These are phyloP conservation scores for Decorospora gaudefroyi DNA, from an alignment of 2,329 filamentous ascomycete species.

Conservation along the genomic window DNA sequence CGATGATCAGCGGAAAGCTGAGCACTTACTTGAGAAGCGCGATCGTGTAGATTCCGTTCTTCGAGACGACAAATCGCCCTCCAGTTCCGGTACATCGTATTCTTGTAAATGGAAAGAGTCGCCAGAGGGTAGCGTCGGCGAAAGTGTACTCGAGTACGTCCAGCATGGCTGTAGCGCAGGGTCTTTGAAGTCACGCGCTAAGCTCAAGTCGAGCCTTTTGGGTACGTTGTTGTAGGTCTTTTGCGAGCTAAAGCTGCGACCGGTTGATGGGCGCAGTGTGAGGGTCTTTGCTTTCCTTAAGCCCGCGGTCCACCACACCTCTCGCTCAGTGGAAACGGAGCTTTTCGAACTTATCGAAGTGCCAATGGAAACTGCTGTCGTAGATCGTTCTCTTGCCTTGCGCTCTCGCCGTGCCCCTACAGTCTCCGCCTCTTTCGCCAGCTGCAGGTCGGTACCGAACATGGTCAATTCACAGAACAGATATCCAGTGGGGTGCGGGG, in stretches of 20 bases:
- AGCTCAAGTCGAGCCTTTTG: constrained; percentile 11
- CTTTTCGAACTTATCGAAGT: constrained; percentile 35
- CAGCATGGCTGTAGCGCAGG: constrained; percentile 37
- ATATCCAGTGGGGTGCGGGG: constrained; percentile 17
- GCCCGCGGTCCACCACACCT: constrained; percentile 42
- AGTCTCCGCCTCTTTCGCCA: constrained; percentile 44
- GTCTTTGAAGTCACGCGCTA: constrained; percentile 28
- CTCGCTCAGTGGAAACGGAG: constrained; percentile 33
- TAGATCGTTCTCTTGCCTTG: constrained; percentile 36
- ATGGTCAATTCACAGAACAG: constrained; percentile 30
- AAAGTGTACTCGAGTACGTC: constrained; percentile 39
- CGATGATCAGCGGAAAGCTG: constrained; percentile 1
- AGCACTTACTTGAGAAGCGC: constrained; percentile 34
- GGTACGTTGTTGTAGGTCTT: constrained; percentile 7
- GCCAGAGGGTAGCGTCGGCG: constrained; percentile 41
- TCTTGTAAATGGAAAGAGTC: constrained; percentile 35
- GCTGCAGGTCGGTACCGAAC: constrained; percentile 49
- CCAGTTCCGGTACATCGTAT: constrained; percentile 37
- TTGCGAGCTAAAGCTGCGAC: constrained; percentile 21
- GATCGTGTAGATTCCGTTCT: constrained; percentile 37
- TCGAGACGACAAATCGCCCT: constrained; percentile 39
- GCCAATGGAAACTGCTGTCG: constrained; percentile 31
- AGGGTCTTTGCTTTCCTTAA: constrained; percentile 41
- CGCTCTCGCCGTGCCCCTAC: constrained; percentile 47
- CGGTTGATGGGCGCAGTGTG: constrained; percentile 28